phyloP scores from a whole-genome alignment of 169 alveolate species.

The Plasmodium coatneyi region DNA sequence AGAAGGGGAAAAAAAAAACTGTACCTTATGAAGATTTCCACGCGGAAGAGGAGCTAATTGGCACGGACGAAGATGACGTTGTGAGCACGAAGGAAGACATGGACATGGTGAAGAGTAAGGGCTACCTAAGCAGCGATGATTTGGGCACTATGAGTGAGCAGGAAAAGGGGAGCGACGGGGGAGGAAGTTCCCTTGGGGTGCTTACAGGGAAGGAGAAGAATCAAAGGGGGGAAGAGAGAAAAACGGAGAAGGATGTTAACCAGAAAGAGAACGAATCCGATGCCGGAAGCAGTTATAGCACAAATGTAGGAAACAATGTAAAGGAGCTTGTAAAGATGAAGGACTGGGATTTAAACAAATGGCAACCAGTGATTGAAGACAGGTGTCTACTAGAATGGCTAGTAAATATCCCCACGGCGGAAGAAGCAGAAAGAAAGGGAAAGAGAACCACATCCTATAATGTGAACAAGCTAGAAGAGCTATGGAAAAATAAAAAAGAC shows the following conservation, averaged over 20 bases:
- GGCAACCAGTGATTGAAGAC: slow-evolving; percentile 89
- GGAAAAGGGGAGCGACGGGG: neutral
- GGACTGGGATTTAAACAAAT: slow-evolving; percentile 83
- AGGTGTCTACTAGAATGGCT: slow-evolving; percentile 84
- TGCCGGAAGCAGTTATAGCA: neutral
- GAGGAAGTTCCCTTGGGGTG: neutral
- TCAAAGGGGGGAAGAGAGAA: neutral
- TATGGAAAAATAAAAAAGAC: slow-evolving; percentile 78
- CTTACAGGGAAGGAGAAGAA: neutral
- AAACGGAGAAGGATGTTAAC: neutral
- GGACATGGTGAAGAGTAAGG: neutral
- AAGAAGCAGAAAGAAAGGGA: slow-evolving; percentile 79
- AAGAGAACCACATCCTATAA: slow-evolving; percentile 61
- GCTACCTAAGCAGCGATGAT: neutral
- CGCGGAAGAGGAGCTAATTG: neutral
- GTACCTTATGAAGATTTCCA: neutral
- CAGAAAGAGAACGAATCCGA: neutral
- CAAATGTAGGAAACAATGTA: neutral
- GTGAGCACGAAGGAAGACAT: neutral
- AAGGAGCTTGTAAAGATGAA: slow-evolving; percentile 2
- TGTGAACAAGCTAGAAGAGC: slow-evolving; percentile 76
- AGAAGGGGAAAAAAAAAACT: neutral
- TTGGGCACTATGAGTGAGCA: neutral
- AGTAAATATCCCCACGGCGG: slow-evolving; percentile 83
- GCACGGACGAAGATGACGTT: neutral